phyloP scores from a whole-genome alignment of 2,329 filamentous ascomycete species.

The Didymella pomorum region DNA sequence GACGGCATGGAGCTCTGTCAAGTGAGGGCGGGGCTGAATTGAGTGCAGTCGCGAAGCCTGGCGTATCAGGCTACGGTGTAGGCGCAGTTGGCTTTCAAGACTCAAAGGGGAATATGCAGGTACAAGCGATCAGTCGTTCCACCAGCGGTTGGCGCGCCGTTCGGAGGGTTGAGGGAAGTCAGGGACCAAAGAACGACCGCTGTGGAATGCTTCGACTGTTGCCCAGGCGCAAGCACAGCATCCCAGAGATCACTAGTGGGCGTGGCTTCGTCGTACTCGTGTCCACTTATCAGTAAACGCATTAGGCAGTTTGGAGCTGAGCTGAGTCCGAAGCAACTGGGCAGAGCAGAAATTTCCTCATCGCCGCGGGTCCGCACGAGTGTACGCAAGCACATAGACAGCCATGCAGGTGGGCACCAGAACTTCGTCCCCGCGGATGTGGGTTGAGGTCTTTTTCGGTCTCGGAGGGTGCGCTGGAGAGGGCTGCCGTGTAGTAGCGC shows the following conservation, averaged over 20 bases:
- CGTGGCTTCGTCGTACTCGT: slow-evolving; percentile 12
- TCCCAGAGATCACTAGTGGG: slow-evolving; percentile 3
- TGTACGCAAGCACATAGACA: slow-evolving; percentile 22
- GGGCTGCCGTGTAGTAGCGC: slow-evolving; percentile 7
- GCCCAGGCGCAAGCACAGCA: slow-evolving; percentile 5
- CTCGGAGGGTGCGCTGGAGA: slow-evolving; percentile 2
- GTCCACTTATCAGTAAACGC: slow-evolving; percentile 2
- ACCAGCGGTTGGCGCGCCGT: slow-evolving; percentile 7
- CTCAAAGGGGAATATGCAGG: slow-evolving; percentile 14
- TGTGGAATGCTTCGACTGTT: slow-evolving; percentile 3
- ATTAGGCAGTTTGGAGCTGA: slow-evolving; percentile 1
- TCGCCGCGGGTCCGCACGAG: slow-evolving; percentile 10
- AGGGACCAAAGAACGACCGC: slow-evolving; percentile 2
- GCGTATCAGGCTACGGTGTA: neutral
- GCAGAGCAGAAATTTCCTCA: neutral
- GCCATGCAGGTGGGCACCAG: slow-evolving; percentile 11
- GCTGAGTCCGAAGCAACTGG: slow-evolving; percentile 9
- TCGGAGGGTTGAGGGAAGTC: neutral
- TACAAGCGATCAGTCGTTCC: slow-evolving; percentile 10
- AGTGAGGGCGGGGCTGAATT: slow-evolving; percentile 2
- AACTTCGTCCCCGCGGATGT: slow-evolving; percentile 13
- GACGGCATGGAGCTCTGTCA: neutral
- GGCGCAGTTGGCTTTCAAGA: neutral
- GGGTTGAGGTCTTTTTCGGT: slow-evolving; percentile 15
- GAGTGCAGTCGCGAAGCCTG: slow-evolving; percentile 2